Conservation (phyloP, 2,329 filamentous ascomycete species). For the Diaporthe australafricana region DNA sequence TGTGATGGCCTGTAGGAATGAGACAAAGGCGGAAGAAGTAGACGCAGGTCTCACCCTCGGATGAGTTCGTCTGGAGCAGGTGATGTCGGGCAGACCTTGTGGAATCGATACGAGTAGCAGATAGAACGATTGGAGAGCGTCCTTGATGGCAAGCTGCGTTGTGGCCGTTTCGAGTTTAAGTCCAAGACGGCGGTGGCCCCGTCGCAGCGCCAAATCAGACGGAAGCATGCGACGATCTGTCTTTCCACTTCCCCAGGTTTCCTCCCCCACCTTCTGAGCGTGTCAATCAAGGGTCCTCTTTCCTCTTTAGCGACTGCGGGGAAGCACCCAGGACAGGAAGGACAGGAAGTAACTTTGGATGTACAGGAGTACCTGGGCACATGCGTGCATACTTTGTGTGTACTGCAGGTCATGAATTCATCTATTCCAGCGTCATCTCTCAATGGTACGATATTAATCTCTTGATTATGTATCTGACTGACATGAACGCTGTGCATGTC, state of each 20-base stretch:
- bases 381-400: background rate
- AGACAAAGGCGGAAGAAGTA: no score
- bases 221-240: conserved; percentile 18
- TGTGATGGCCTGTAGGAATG: background rate
- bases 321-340: background rate
- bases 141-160: background rate
- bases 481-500: background rate
- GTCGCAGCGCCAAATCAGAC: conserved; percentile 13
- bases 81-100: background rate
- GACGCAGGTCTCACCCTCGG: background rate
- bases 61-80: background rate
- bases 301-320: conserved; percentile 5
- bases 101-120: no score
- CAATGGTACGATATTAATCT: no score
- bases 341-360: background rate
- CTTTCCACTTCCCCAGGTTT: conserved; percentile 16
- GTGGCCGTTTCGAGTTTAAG: conserved; percentile 12
- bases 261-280: background rate
- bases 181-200: background rate
- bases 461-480: no score
- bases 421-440: no score
- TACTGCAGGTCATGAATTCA: background rate
- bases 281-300: conserved; percentile 11
- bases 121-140: background rate
- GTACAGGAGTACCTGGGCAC: background rate